A percentile compares a stretch with the other conserved stretches of the same genome.
phyloP scores from a whole-genome alignment of 176 grass and related monocot genomes.

The Hyparrhenia diplandra region DNA sequence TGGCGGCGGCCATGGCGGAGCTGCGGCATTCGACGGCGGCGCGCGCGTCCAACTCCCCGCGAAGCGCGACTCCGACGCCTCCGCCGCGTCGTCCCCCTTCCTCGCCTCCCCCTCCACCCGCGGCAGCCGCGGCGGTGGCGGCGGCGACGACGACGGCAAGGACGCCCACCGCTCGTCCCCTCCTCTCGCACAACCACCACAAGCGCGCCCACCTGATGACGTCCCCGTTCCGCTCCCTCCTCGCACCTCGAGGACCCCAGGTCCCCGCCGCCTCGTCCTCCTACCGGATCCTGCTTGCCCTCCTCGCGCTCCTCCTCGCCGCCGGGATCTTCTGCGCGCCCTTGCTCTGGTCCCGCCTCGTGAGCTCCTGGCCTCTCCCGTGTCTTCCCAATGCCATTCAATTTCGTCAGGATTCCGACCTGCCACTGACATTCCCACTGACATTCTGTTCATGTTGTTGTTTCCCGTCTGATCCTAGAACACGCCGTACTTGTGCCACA shows the following conservation, averaged over 20 bases:
- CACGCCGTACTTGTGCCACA: conserved; percentile 47
- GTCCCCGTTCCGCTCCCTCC: conserved; percentile 64
- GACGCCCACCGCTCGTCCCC: conserved; percentile 50
- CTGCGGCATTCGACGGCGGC: conserved; percentile 67
- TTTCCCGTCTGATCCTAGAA: conserved; percentile 21
- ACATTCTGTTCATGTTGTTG: background rate
- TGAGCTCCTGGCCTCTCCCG: conserved; percentile 30
- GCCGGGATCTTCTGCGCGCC: conserved; percentile 36
- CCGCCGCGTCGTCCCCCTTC: conserved; percentile 39
- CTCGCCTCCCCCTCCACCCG: conserved; percentile 36
- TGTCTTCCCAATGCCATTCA: background rate
- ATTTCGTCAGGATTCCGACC: background rate
- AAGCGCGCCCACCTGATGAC: conserved; percentile 20
- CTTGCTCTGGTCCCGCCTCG: conserved; percentile 70
- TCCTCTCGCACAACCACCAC: conserved; percentile 39
- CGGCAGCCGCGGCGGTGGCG: conserved; percentile 38
- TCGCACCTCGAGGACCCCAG: conserved; percentile 76
- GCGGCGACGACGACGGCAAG: conserved; percentile 51
- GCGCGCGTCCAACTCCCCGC: conserved; percentile 44
- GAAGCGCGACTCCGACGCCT: conserved; percentile 52
- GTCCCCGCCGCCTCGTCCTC: conserved; percentile 46
- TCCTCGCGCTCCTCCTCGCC: conserved; percentile 57
- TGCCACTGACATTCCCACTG: too few species aligned
- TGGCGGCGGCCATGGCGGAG: conserved; percentile 57
- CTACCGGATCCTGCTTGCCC: conserved; percentile 64